Base-by-base conservation (phyloP, 768 basidiomycete species). In the Exsudoporus frostii region DNA sequence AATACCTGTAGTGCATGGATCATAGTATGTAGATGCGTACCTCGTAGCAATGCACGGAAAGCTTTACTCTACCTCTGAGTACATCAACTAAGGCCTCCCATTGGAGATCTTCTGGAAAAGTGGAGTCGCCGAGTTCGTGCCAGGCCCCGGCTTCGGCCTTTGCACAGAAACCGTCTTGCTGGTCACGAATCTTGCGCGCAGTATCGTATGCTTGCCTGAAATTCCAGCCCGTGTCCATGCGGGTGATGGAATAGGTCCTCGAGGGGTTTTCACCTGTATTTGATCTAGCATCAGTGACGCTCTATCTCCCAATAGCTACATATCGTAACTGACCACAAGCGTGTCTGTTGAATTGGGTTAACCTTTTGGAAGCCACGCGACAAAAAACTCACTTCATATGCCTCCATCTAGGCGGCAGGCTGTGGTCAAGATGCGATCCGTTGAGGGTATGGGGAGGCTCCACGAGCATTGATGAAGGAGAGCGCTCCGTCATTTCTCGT, bases 21-120 rank as follows among this genome's bases (percentile, higher is more conserved):
- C 20, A 33, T 38, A 19, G 20, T 24, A 17, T 17, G n/a, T 13
- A 17, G 22, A 49, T 17, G 11, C 14, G 15, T 30, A 49, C 61
- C 59, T 76, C 76, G 48, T 77, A 77, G 40, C 73, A 76, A 56
- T 79, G 61, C 17, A 55, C 58, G 13, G 58, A 51, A 29, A 51
- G 63, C 59, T 88, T 92, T 43, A 90, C 88, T 50, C 80, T 78
- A 14, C 91, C 90, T 58, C 91, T 74, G 7, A 92, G 68, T 2
- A 91, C 86, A 62, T 91, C 88, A 0, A 88, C 85, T 20, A 91
- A 71, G 2, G 86, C 79, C 62, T 91, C 88, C 88, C 87, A 90
- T 62, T 89, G 80, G 15, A 91, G 73, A 42, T 80, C 80, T 42
- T 82, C 75, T 1, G 84, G 84, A 64, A 79, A 82, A 27, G 51